A percentile compares a stretch with the other conserved stretches of the same genome.
Evolutionary conservation across 1,284 basidiomycete species (phyloP).

Genomic region (Exsudoporus floridanus): DNA sequence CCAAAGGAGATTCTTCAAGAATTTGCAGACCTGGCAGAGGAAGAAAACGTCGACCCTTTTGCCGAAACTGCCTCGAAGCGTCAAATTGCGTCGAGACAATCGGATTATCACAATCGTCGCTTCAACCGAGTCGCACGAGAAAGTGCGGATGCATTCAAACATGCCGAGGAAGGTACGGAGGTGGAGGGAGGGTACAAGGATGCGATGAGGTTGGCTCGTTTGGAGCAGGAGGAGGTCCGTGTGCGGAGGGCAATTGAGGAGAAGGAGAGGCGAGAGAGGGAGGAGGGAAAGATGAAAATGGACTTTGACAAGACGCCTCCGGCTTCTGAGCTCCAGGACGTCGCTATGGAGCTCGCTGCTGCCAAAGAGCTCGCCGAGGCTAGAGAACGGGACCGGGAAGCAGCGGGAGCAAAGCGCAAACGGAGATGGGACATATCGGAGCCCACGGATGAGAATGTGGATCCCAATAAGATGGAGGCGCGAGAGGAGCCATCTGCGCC

Average conservation of each 20-base stretch:
- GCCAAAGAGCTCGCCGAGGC: constrained; percentile 48
- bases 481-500: constrained; percentile 71
- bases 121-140: constrained; percentile 82
- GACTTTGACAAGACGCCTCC: constrained; percentile 88
- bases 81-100: constrained; percentile 92
- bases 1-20: constrained; percentile 95
- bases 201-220: constrained; percentile 87
- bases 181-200: constrained; percentile 93
- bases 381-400: constrained; percentile 34
- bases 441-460: constrained; percentile 57
- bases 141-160: constrained; percentile 76
- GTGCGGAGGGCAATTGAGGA: constrained; percentile 87
- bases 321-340: constrained; percentile 68
- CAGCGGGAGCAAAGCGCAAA: constrained; percentile 67
- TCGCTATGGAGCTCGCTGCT: constrained; percentile 63
- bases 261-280: constrained; percentile 77
- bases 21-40: constrained; percentile 89
- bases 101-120: constrained; percentile 92
- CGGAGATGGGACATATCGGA: constrained; percentile 85
- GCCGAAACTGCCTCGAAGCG: constrained; percentile 88
- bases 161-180: constrained; percentile 59
- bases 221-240: constrained; percentile 92
- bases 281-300: constrained; percentile 80
- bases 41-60: constrained; percentile 91
- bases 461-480: constrained; percentile 55